Evolutionary conservation across 768 basidiomycete species (phyloP).

Genomic region (Xerocomellus dryophilus): DNA sequence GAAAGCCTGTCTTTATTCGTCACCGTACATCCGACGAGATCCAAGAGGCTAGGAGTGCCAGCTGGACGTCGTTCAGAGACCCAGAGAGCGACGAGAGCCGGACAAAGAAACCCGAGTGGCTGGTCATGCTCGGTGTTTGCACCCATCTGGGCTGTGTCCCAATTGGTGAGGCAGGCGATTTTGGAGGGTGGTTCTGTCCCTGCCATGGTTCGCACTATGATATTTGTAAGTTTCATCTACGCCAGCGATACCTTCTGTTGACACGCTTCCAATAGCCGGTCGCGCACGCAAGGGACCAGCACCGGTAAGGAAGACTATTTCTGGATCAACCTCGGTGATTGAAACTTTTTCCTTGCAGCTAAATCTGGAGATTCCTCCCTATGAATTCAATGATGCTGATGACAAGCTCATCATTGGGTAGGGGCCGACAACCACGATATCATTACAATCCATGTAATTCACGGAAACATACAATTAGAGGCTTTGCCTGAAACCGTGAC

Average conservation of each 20-base stretch:
- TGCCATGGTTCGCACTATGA: constrained; percentile 99
- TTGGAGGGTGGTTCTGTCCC: constrained; percentile 99
- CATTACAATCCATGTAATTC: constrained; percentile 20
- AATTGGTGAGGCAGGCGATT: constrained; percentile 96
- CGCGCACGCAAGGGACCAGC: constrained; percentile 96
- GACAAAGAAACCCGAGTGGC: constrained; percentile 94
- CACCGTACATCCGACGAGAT: constrained; percentile 92
- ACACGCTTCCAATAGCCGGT: constrained; percentile 56
- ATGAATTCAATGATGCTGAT: constrained; percentile 85
- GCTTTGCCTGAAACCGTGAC: constrained; percentile 7
- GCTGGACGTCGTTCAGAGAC: constrained; percentile 88
- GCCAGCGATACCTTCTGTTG: constrained; percentile 1
- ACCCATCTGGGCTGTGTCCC: constrained; percentile 99
- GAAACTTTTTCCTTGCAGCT: constrained; percentile 45
- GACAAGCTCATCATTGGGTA: constrained; percentile 87
- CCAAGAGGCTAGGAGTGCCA: constrained; percentile 79
- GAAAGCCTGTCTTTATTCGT: constrained; percentile 99
- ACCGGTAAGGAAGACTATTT: constrained; percentile 56
- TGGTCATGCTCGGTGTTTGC: constrained; percentile 90
- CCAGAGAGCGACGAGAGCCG: constrained; percentile 88
- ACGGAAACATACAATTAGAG: constrained; percentile 25
- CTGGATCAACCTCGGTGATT: constrained; percentile 1
- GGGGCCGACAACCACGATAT: constrained; percentile 1
- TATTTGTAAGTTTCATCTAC: constrained; percentile 64
- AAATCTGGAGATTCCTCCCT: constrained; percentile 90